Percentiles rank a stretch among this genome's conserved stretches.
Evolutionary conservation across 495 filamentous ascomycete species (phyloP).

Genomic region (Aspergillus saccharolyticus): DNA sequence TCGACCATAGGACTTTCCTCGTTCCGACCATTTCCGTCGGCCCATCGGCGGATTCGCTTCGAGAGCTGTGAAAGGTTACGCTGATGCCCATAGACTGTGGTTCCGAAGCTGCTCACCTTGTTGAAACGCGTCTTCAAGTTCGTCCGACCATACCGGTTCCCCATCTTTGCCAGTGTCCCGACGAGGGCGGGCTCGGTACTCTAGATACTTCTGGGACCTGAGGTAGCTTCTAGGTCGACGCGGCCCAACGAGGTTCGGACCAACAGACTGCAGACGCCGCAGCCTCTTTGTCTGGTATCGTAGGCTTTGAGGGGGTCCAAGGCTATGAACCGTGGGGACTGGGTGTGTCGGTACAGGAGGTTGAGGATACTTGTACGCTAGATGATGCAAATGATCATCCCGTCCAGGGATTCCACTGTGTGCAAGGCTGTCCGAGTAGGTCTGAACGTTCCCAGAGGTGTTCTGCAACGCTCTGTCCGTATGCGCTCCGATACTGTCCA

Average conservation of each 20-base stretch:
- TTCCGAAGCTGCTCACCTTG: constrained; percentile 60
- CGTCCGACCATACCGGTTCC: constrained; percentile 73
- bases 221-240: constrained; percentile 39
- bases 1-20: constrained; percentile 70
- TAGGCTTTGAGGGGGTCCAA: constrained; percentile 30
- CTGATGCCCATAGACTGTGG: not conserved
- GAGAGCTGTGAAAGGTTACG: constrained; percentile 53
- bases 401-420: constrained; percentile 30
- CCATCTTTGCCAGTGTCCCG: constrained; percentile 49
- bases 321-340: constrained; percentile 22
- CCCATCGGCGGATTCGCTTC: constrained; percentile 78
- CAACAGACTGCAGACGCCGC: constrained; percentile 37
- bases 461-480: constrained; percentile 43
- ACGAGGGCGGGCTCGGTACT: constrained; percentile 68
- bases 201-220: constrained; percentile 45
- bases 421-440: constrained; percentile 36
- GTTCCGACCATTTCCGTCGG: constrained; percentile 67
- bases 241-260: constrained; percentile 24
- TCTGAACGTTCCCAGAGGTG: constrained; percentile 47
- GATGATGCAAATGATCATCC: constrained; percentile 38
- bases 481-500: constrained; percentile 38
- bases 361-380: constrained; percentile 40
- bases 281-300: constrained; percentile 37
- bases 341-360: constrained; percentile 29
- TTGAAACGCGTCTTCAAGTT: constrained; percentile 82